Evolutionary conservation across 2,329 filamentous ascomycete species (phyloP), one percentile per base, ranked within the genome.

Genomic region (Hypoxylon sp.): DNA sequence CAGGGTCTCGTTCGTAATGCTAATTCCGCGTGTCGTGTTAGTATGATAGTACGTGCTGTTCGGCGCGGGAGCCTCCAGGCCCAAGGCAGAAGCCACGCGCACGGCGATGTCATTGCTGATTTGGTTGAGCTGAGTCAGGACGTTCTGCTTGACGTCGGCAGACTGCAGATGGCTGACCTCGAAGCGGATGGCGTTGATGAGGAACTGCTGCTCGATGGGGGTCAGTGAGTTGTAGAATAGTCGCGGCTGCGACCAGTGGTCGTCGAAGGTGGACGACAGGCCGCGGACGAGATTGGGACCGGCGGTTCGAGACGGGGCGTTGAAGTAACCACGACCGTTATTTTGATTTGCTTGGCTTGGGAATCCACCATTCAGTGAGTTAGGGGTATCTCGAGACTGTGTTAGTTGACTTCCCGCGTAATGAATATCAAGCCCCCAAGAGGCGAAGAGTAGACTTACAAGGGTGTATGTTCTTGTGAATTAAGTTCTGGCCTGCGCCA

Each of bases 171-270:
- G 85, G 22, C 88, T 85, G 0, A 85, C 86, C 80, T 94, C 91
- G 77, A 93, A 93, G 29, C 91, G 89, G 60, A 93, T 88, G 0
- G 90, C 91, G 77, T 93, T 91, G 80, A 93, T 84, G 42, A 93
- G 78, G 75, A 92, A 90, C 75, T 93, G 91, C 77, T 92, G 87
- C 79, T 93, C 91, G 0, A 84, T 83, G 1, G 85, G 82, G 1
- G 85, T 82, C 54, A 94, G 82, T 0, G 90, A 92, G 84, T 93
- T 93, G 84, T 87, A 93, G 81, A 93, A 93, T 11, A 93, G 83
- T 1, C 91, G 87, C 0, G 90, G 87, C 76, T 94, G 91, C 2
- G 87, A 88, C 90, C 90, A 93, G 76, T 89, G 88, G 75, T 93
- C 90, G n/a, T 85, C 78, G 76, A 93, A 93, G 1, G 88, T 90